These are phyloP conservation scores for Mycosphaerella arachidis DNA, from an alignment of 2,329 filamentous ascomycete genomes.

Conservation along the genomic window DNA sequence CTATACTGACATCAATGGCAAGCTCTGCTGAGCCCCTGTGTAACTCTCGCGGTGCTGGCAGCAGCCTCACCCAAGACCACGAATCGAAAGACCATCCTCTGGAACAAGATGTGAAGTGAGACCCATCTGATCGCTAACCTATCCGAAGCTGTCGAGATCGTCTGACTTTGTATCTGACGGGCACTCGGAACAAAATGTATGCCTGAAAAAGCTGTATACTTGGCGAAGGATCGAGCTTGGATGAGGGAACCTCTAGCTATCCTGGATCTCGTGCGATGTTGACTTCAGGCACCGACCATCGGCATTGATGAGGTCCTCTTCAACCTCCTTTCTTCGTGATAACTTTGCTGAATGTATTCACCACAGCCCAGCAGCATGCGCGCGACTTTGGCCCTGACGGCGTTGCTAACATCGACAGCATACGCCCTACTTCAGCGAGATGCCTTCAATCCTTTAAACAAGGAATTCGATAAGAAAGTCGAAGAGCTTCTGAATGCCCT, in stretches of 20 bases:
- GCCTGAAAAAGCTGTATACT: not conserved
- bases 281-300: not conserved
- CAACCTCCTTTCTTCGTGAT: not conserved
- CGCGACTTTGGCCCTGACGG: not conserved
- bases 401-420: not conserved
- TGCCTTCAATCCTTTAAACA: not conserved
- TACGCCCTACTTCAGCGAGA: not conserved
- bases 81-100: no score
- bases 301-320: not conserved
- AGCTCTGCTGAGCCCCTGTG: not conserved
- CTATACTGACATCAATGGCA: not conserved
- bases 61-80: no score
- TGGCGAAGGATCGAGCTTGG: not conserved
- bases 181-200: not conserved
- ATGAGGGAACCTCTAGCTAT: not conserved
- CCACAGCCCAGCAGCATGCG: not conserved
- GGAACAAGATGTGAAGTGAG: no score
- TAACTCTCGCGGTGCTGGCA: not conserved
- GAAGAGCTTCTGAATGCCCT: not conserved
- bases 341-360: no score
- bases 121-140: no score
- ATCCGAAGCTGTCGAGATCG: no score
- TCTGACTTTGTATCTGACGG: no score
- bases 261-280: not conserved
- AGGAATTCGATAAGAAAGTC: not conserved